These are phyloP conservation scores for Fusarium neocosmosporiellum DNA, from an alignment of 2,329 filamentous ascomycete genomes.

Conservation along the genomic window DNA sequence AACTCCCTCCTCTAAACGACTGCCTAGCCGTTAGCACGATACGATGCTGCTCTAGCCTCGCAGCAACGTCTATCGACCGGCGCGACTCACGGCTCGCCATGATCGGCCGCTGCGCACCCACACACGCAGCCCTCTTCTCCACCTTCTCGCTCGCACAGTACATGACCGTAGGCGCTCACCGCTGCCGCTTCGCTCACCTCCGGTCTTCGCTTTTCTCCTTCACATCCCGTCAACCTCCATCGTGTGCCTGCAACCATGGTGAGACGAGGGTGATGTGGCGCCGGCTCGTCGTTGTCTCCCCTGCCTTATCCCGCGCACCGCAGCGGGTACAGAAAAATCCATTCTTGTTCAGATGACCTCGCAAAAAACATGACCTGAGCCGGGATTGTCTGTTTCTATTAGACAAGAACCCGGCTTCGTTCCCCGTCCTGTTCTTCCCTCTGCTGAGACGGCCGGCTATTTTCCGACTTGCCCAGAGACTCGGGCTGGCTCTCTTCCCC, in stretches of 20 bases:
- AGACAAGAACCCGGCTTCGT: background rate
- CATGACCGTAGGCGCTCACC: conserved; percentile 11
- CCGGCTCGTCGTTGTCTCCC: conserved; percentile 22
- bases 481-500: background rate
- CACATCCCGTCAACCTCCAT: conserved; percentile 17
- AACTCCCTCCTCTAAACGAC: background rate
- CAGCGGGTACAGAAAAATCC: conserved; percentile 33
- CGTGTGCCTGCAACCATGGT: conserved; percentile 25
- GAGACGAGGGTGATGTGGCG: conserved; percentile 40
- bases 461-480: background rate
- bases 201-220: background rate
- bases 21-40: conserved; percentile 6
- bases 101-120: conserved; percentile 25
- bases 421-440: background rate
- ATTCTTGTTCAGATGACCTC: conserved; percentile 42
- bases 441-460: background rate
- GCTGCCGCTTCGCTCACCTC: conserved; percentile 35
- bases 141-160: conserved; percentile 5
- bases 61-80: conserved; percentile 17
- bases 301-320: conserved; percentile 16
- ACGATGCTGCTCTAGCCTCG: conserved; percentile 10
- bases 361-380: conserved; percentile 27
- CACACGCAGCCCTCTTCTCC: conserved; percentile 18
- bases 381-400: conserved; percentile 18
- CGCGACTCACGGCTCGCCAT: conserved; percentile 30